phyloP scores from a whole-genome alignment of 768 basidiomycete genomes.

The Lentinula guzmanii region DNA sequence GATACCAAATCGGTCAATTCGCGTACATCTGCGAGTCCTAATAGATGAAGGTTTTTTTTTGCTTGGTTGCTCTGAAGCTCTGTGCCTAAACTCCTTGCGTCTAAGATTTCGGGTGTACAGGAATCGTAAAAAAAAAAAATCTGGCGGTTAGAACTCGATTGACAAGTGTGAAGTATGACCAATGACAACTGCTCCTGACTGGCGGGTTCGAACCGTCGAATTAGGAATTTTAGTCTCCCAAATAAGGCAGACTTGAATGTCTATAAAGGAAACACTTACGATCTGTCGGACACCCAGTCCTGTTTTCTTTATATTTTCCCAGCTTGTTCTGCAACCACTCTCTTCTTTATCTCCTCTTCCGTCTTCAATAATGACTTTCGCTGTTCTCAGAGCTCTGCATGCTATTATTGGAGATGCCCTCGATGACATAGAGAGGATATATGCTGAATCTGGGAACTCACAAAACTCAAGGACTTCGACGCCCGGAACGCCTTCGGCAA shows the following conservation, averaged over 20 bases:
- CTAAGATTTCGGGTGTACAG: not conserved
- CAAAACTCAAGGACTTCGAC: constrained; percentile 3
- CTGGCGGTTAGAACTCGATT: not conserved
- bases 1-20: not conserved
- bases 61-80: not conserved
- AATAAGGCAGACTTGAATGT: not conserved
- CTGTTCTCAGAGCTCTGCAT: constrained; percentile 57
- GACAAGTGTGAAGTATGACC: not conserved
- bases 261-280: not conserved
- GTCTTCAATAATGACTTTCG: constrained; percentile 45
- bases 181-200: not conserved
- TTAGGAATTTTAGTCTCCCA: not conserved
- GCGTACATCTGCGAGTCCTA: not conserved
- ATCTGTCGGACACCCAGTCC: not conserved
- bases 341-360: not conserved
- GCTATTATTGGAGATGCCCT: constrained; percentile 62
- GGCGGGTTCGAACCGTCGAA: not conserved
- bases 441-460: constrained; percentile 24
- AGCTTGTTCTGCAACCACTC: not conserved
- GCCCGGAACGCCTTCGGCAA: constrained; percentile 11
- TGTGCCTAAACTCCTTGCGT: not conserved
- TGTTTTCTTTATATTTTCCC: not conserved
- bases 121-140: not conserved
- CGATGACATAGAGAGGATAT: constrained; percentile 61
- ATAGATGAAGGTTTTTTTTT: not conserved